Conservation (phyloP, 148 eudicot species). For the Fagopyrum tataricum region DNA sequence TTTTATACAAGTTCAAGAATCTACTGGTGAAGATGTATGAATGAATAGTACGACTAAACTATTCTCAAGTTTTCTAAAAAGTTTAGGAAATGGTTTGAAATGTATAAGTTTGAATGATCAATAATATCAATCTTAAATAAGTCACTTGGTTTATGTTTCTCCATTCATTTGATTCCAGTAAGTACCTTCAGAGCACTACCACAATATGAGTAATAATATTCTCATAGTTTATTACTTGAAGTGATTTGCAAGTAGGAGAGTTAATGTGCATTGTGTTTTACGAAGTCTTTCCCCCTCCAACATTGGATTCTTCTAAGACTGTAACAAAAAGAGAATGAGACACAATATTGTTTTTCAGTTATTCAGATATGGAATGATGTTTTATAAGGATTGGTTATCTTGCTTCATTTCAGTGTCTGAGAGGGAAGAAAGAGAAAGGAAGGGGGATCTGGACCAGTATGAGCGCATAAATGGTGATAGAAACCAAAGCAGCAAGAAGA, state of each 20-base stretch:
- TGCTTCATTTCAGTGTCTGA: constrained; percentile 53
- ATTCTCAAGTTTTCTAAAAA: neutral
- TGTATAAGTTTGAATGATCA: neutral
- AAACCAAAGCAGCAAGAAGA: constrained; percentile 55
- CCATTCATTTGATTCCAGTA: neutral
- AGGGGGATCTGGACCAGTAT: constrained; percentile 95
- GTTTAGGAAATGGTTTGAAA: neutral
- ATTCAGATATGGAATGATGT: neutral
- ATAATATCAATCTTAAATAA: neutral
- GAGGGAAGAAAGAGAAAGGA: constrained; percentile 91
- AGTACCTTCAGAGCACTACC: neutral
- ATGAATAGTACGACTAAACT: neutral
- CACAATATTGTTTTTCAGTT: neutral
- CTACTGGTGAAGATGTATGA: neutral
- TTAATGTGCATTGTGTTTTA: neutral
- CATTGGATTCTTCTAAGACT: neutral
- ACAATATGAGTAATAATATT: neutral
- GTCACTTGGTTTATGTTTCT: neutral
- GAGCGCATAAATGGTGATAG: constrained; percentile 96
- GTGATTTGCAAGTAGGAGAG: neutral
- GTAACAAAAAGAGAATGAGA: neutral
- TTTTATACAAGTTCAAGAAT: neutral
- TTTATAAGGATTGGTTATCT: neutral
- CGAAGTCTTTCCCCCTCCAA: neutral
- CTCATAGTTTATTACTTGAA: neutral